A percentile compares a stretch with the other conserved stretches of the same genome.
Conservation (phyloP, 2,329 filamentous ascomycete species). For the Trichoderma cornu-damae region DNA sequence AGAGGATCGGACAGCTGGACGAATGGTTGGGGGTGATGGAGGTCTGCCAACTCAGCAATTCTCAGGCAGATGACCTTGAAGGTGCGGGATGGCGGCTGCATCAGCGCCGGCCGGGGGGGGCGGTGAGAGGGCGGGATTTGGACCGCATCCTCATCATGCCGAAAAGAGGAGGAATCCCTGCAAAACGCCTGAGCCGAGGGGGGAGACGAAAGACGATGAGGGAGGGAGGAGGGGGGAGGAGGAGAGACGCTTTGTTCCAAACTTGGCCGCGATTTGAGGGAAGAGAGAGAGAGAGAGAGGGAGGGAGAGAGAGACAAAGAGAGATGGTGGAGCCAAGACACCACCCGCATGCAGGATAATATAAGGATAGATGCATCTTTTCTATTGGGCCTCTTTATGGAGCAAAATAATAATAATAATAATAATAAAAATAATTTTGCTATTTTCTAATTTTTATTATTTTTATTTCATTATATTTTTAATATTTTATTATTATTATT, state of each 20-base stretch:
- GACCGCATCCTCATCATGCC: neutral
- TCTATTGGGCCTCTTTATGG: neutral
- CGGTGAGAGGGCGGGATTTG: conserved; percentile 6
- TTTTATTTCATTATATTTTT: neutral
- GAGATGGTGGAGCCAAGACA: conserved; percentile 5
- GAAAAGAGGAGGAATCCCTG: neutral
- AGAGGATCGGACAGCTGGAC: conserved; percentile 10
- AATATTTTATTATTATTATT: too few relatives aligned
- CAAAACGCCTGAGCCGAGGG: neutral
- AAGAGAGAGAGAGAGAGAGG: neutral
- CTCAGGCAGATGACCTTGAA: conserved; percentile 34
- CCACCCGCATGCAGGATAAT: conserved; percentile 3
- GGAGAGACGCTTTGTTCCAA: neutral
- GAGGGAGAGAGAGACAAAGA: neutral
- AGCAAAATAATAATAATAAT: neutral
- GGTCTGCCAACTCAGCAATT: conserved; percentile 35
- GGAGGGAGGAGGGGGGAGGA: neutral
- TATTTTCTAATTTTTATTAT: neutral
- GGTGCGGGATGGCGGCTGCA: conserved; percentile 15
- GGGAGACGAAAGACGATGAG: neutral
- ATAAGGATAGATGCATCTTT: conserved; percentile 12
- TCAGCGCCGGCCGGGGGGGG: conserved; percentile 16
- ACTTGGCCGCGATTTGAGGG: neutral
- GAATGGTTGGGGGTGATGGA: conserved; percentile 20
- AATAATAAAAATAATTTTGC: neutral